These are phyloP conservation scores for Raphanus sativus DNA, from an alignment of 345 rosid species.

Conservation along the genomic window DNA sequence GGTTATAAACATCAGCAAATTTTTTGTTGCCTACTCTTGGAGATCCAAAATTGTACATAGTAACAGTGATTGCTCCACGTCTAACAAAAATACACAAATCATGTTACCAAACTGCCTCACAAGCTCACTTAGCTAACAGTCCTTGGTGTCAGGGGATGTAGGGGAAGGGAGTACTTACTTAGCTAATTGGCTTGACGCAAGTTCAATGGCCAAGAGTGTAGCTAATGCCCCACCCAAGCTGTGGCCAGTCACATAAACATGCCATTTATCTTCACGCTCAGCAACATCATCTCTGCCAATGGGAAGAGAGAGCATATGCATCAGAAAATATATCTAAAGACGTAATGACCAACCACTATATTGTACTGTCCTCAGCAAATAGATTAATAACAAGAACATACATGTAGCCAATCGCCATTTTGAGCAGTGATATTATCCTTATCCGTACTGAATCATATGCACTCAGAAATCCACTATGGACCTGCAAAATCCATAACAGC, in stretches of 20 bases:
- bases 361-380: not conserved
- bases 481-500: conserved; percentile 50
- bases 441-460: conserved; percentile 92
- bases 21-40: conserved; percentile 95
- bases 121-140: too few species aligned
- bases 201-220: conserved; percentile 88
- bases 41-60: conserved; percentile 97
- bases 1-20: conserved; percentile 79
- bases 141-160: not conserved
- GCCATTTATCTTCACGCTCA: conserved; percentile 59
- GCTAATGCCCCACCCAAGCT: conserved; percentile 98
- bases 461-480: conserved; percentile 83
- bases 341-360: not conserved
- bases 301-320: conserved; percentile 2
- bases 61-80: conserved; percentile 64
- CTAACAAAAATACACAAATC: conserved; percentile 42
- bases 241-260: conserved; percentile 92
- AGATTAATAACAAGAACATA: conserved; percentile 45
- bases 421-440: conserved; percentile 71
- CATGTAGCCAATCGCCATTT: conserved; percentile 62
- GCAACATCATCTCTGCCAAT: conserved; percentile 56
- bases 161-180: conserved; percentile 51
- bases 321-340: conserved; percentile 12
- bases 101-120: not conserved
- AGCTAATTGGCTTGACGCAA: conserved; percentile 81